These are phyloP conservation scores for Diaporthe destruens DNA, from an alignment of 2,329 filamentous ascomycete genomes.

Conservation along the genomic window DNA sequence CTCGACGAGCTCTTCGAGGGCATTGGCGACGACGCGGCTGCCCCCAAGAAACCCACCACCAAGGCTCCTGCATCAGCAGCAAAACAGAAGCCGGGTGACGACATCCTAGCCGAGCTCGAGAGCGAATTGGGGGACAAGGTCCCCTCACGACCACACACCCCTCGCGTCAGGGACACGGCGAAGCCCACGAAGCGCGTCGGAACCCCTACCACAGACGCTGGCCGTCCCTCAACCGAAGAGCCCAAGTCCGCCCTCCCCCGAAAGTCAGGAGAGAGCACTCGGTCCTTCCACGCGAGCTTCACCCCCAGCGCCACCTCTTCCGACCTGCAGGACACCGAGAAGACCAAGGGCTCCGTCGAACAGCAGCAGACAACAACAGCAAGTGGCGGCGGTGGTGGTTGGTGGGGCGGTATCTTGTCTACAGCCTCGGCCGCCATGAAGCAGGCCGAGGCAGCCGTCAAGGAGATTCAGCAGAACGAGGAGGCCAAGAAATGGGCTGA, in stretches of 20 bases:
- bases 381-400: constrained; percentile 46
- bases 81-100: constrained; percentile 68
- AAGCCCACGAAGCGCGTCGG: constrained; percentile 65
- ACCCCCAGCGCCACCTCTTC: constrained; percentile 76
- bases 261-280: constrained; percentile 83
- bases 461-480: constrained; percentile 95
- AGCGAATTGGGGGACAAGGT: constrained; percentile 78
- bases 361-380: constrained; percentile 51
- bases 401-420: constrained; percentile 81
- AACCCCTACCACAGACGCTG: constrained; percentile 62
- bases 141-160: constrained; percentile 85
- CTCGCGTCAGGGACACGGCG: constrained; percentile 72
- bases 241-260: constrained; percentile 57
- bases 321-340: constrained; percentile 70
- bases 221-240: constrained; percentile 76
- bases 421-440: constrained; percentile 89
- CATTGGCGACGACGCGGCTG: constrained; percentile 64
- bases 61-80: constrained; percentile 59
- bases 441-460: constrained; percentile 91
- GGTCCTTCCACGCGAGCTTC: constrained; percentile 78
- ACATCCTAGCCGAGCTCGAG: constrained; percentile 90
- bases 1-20: constrained; percentile 75
- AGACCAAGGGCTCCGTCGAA: constrained; percentile 59
- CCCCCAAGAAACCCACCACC: constrained; percentile 61
- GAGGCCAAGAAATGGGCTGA: constrained; percentile 97